Base-by-base conservation (phyloP, 129 eudicot genomes). In the Escallonia rubra region DNA sequence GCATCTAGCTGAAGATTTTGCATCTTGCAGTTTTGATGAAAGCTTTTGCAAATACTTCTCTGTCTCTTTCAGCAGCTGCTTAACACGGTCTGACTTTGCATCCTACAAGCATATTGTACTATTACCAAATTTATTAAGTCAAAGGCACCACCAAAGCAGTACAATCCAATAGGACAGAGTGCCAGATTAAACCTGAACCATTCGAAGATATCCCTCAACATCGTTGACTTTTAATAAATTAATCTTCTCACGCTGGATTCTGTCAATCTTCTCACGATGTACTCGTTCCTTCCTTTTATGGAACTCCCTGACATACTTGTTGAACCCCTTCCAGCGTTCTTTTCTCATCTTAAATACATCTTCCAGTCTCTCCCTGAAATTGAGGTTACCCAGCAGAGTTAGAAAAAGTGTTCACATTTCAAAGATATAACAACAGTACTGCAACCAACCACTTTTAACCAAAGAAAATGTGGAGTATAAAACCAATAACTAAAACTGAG, bases 131-230 rank as follows among this genome's bases (percentile, higher is more conserved):
- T n/a, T 40, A 49, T 6, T 41, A 10, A 10, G 46, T n/a, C 50
- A 8, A 58, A 23, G 53, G 48, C 54, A 58, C 57, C 67, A 41
- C 4, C 12, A 66, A 44, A 47, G 41, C 53, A 62, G 62, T 75
- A 38, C 40, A 78, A 49, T 66, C 47, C 14, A 6, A 43, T 45
- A 51, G 57, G 45, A 41, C 23, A 46, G 59, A 44, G 48, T 52
- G 73, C 44, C 73, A 45, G 12, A 72, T 48, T 67, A 71, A 73
- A 93, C 98, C 98, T 93, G 84, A 70, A 93, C 98, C 98, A 93
- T 93, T 43, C 96, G 96, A 56, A 93, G 91, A 80, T 93, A 93
- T 44, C 98, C 98, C 88, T 93, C 98, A 49, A 93, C 98, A 38
- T 93, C 98, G 82, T 93, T 93, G 56, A 93, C 85, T 79, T 93